These are phyloP conservation scores for Remersonia thermophila DNA, from an alignment of 2,329 filamentous ascomycete genomes.

Conservation along the genomic window DNA sequence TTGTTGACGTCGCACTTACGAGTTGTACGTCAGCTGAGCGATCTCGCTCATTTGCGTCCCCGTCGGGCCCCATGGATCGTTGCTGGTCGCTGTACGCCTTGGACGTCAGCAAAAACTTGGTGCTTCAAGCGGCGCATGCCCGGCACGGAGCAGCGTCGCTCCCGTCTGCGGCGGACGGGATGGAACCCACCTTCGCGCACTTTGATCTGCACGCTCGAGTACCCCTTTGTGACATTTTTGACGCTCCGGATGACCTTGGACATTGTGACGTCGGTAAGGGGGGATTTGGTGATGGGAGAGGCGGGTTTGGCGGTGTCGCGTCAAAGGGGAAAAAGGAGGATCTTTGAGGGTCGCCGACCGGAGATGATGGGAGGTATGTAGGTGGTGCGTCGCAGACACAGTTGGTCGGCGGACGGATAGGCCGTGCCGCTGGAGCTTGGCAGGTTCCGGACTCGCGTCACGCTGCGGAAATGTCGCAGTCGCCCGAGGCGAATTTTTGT, in stretches of 20 bases:
- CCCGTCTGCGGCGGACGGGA: too few relatives aligned
- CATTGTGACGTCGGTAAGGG: constrained; percentile 43
- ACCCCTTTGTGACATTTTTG: constrained; percentile 99
- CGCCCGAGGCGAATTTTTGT: neutral
- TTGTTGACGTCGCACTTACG: constrained; percentile 45
- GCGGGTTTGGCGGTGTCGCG: constrained; percentile 4
- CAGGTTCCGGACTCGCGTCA: constrained; percentile 4
- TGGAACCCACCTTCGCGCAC: constrained; percentile 75
- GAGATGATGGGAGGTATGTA: neutral
- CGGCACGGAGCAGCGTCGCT: too few relatives aligned
- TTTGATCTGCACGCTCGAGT: constrained; percentile 92
- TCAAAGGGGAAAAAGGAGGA: neutral
- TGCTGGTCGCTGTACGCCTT: constrained; percentile 67
- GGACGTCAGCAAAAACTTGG: constrained; percentile 11
- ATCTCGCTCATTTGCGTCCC: constrained; percentile 99
- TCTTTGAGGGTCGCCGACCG: constrained; percentile 2
- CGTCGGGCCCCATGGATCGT: constrained; percentile 96
- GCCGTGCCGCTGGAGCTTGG: constrained; percentile 8
- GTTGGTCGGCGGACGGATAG: constrained; percentile 4
- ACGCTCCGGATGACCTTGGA: constrained; percentile 95
- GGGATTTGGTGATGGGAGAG: constrained; percentile 1
- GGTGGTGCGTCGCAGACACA: constrained; percentile 10
- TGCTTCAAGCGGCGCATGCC: too few relatives aligned
- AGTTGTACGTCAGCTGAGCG: constrained; percentile 93
- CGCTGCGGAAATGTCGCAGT: neutral